phyloP scores from a whole-genome alignment of 2,329 filamentous ascomycete genomes.

The Alternaria brassicicola region DNA sequence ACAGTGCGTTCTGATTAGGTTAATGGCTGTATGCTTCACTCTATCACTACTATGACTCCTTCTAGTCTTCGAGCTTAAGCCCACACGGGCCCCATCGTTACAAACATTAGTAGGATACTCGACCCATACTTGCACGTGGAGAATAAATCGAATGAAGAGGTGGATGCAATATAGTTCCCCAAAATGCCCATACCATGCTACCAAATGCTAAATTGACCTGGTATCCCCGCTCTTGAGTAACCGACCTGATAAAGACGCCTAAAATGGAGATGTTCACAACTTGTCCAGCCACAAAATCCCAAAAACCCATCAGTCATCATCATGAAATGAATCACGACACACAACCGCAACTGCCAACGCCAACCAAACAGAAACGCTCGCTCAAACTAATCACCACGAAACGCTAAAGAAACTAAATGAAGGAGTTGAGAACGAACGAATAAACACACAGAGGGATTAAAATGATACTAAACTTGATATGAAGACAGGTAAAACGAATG shows the following conservation, averaged over 20 bases:
- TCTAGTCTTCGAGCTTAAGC: not conserved
- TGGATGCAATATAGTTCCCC: not conserved
- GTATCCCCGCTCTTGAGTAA: not conserved
- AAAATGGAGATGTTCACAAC: not conserved
- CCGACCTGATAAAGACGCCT: not conserved
- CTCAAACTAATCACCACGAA: not conserved
- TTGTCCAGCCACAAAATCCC: not conserved
- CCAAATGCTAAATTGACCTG: conserved; percentile 2
- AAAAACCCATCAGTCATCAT: not conserved
- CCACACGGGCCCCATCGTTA: not conserved
- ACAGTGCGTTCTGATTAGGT: not conserved
- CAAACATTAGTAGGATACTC: not conserved
- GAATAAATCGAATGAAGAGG: not conserved
- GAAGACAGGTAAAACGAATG: not conserved
- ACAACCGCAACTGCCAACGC: not conserved
- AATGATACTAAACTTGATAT: not conserved
- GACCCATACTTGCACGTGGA: not conserved
- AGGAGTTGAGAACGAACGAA: conserved; percentile 1
- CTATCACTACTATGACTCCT: not conserved
- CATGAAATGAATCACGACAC: not conserved
- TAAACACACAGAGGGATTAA: not conserved
- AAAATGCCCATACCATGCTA: conserved; percentile 1
- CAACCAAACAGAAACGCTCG: not conserved
- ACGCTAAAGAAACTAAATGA: not conserved
- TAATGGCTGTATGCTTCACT: no score